Evolutionary conservation across 2,329 filamentous ascomycete species (phyloP), one percentile per base, ranked within the genome.

Genomic region (Colletotrichum falcatum): DNA sequence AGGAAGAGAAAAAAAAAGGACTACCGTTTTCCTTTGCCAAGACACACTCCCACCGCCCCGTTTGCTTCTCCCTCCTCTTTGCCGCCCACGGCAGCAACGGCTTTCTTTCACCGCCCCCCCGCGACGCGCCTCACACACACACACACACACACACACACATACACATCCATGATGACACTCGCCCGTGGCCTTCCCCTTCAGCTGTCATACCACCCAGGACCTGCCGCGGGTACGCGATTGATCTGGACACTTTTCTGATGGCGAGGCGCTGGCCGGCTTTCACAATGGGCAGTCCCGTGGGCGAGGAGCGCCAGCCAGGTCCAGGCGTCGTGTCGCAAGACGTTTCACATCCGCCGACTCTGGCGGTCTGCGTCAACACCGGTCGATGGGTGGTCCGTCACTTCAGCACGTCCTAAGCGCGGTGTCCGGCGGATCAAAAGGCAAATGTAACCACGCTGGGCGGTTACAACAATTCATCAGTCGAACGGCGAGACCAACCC

Each of bases 401-500:
- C 30, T 8, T n/a, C 12, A 12, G 7, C 3, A 20, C 18, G 8
- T n/a, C 18, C 5, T 28, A 11, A n/a, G 20, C n/a, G 28, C 7
- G n/a, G 35, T 5, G 16, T 14, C 16, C 4, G 7, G 7, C 9
- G 28, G 28, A 12, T 18, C 6, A 7, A 11, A 12, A 33, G 18
- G 30, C 18, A 33, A 20, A 20, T 4, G n/a, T 1, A 16, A 20
- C 9, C 14, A 35, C 26, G 8, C 14, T 3, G 5, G 2, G 23
- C 12, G 48, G 23, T 7, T 28, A 26, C 26, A 6, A 6, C 6
- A 16, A 5, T 16, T 23, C 46, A 26, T 26, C 5, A 16, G 16
- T 23, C n/a, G 5, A 28, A 49, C n/a, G 44, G 28, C 20, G 42
- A 48, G 84, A 1, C 77, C 76, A 3, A 75, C 77, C 37, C 64